Evolutionary conservation across 176 grass and related monocot species (phyloP).

Genomic region (Cenchrus americanus): DNA sequence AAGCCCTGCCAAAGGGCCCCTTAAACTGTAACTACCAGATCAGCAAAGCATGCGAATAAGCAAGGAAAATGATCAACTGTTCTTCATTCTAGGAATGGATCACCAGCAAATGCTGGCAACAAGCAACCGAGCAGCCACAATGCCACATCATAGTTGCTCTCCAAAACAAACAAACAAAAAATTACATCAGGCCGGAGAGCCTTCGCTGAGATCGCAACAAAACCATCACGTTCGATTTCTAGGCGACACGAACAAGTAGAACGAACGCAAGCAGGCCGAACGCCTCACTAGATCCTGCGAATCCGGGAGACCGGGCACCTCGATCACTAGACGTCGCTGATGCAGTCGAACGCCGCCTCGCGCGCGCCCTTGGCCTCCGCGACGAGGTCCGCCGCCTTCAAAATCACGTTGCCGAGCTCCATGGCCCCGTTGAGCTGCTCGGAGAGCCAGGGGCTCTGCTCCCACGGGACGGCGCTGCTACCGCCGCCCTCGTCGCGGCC

Average conservation of each 20-base stretch:
- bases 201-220: not conserved
- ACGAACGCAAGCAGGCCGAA: not conserved
- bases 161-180: not conserved
- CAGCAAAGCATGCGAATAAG: not conserved
- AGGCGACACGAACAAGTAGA: not conserved
- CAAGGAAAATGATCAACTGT: not conserved
- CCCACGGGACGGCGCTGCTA: not conserved
- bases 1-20: too few relatives aligned
- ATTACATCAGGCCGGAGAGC: too few relatives aligned
- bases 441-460: not conserved
- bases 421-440: not conserved
- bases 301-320: not conserved
- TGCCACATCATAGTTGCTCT: too few relatives aligned
- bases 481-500: not conserved
- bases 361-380: not conserved
- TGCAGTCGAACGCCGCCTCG: constrained; percentile 24
- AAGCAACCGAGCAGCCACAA: too few relatives aligned
- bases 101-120: too few relatives aligned
- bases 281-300: not conserved
- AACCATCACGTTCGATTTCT: not conserved
- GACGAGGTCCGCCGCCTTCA: constrained; percentile 1
- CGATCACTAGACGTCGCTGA: not conserved
- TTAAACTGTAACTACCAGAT: not conserved
- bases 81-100: too few relatives aligned
- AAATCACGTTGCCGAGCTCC: not conserved